Base-by-base conservation (phyloP, 2,329 filamentous ascomycete species). In the Volutella citrinella region DNA sequence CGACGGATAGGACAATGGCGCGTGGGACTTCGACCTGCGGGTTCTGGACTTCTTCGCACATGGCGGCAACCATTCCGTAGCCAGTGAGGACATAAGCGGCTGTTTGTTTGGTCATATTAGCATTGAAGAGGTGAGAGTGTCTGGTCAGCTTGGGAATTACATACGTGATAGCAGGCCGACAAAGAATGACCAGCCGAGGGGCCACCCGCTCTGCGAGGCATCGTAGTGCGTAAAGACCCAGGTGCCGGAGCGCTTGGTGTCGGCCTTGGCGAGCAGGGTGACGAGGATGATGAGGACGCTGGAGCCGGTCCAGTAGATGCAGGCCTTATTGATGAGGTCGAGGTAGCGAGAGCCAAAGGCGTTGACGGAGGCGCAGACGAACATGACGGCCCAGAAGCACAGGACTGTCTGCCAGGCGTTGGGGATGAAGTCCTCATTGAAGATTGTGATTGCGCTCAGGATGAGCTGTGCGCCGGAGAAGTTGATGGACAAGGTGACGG, bases 341-440 rank as follows among this genome's bases (percentile, higher is more conserved):
- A 89, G 66, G 8, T 80, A 57, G 3, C 54, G 46, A n/a, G 62
- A 61, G 18, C 74, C 70, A 45, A 87, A 83, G 7, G 79, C 77
- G 46, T 87, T 88, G 57, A 87, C 67, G 34, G 77, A 40, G 42
- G 85, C 80, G 26, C 80, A 81, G 13, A 76, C 61, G 19, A 81
- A 41, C 40, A 78, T 83, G 50, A 81, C 80, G 13, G 66, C 81
- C 48, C 84, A 76, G 59, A 87, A 88, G 45, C 87, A 82, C 27
- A 87, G 63, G 53, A 88, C 87, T 36, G 85, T 81, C 57, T 88
- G 83, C 80, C 82, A 87, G 15, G 73, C 52, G 46, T 82, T 63
- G 5, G 76, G 51, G 24, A 69, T 66, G 51, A 80, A 87, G 41
- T 63, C 66, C 5, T 78, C 68, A 47, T 84, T 64, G 56, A 82